These are phyloP conservation scores for Pythium graminicola DNA, from an alignment of 352 stramenopile genomes.

Conservation along the genomic window DNA sequence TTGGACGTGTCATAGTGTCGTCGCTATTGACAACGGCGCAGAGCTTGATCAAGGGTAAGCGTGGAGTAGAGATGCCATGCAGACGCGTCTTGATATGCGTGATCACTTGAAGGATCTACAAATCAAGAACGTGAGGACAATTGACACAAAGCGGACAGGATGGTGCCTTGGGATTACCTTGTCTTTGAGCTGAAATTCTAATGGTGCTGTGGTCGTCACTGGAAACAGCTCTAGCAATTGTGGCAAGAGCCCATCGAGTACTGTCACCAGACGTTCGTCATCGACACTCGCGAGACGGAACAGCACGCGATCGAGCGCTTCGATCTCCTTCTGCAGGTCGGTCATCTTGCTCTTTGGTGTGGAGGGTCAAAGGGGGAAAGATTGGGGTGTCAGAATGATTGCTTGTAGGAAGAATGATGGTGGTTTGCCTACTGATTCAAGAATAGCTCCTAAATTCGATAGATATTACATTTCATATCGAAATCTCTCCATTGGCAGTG, in stretches of 20 bases:
- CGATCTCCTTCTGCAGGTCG: conserved; percentile 43
- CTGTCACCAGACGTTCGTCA: conserved; percentile 55
- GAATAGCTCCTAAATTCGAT: neutral
- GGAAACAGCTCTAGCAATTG: conserved; percentile 64
- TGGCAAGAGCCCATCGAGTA: conserved; percentile 59
- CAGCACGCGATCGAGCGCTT: conserved; percentile 67
- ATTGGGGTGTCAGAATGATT: conserved; percentile 6
- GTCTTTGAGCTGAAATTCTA: conserved; percentile 51
- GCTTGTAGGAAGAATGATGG: neutral
- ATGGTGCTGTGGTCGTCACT: conserved; percentile 24
- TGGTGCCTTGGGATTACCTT: conserved; percentile 33
- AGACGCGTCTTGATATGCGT: conserved; percentile 69
- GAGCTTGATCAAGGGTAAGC: conserved; percentile 47
- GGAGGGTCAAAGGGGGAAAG: conserved; percentile 2
- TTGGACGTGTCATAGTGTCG: neutral
- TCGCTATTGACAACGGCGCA: conserved; percentile 29
- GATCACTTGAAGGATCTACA: conserved; percentile 65
- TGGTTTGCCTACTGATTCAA: conserved; percentile 3
- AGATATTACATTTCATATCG: too few species aligned
- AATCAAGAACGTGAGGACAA: neutral
- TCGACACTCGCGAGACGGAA: conserved; percentile 66
- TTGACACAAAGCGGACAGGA: neutral
- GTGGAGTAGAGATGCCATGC: conserved; percentile 36
- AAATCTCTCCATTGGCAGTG: neutral
- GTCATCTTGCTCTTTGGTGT: conserved; percentile 6